Percentiles rank a stretch among this genome's conserved stretches.
phyloP scores from a whole-genome alignment of 768 basidiomycete genomes.

The Pleurotus ostreatus region DNA sequence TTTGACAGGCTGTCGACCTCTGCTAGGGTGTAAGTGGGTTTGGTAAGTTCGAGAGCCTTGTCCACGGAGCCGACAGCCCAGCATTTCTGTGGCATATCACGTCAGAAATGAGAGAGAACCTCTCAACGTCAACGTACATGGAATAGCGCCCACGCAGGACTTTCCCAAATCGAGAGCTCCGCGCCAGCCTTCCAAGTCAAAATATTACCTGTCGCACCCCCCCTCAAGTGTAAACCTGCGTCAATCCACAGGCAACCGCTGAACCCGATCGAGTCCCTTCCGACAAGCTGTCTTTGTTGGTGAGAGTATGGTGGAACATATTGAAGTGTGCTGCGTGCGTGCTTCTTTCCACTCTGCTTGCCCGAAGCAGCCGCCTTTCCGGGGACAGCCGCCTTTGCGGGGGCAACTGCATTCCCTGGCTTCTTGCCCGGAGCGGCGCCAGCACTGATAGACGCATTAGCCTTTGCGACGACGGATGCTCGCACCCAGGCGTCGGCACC shows the following conservation, averaged over 20 bases:
- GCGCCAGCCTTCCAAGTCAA: background rate
- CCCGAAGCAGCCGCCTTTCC: no score
- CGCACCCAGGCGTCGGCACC: background rate
- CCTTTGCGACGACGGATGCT: background rate
- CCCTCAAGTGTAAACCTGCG: background rate
- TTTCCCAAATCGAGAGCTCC: slow-evolving; percentile 1
- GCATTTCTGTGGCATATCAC: background rate
- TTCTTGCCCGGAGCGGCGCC: background rate
- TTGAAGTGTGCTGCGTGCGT: background rate
- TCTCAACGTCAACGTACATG: background rate
- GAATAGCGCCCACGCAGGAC: background rate
- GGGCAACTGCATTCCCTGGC: no score
- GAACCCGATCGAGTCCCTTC: background rate
- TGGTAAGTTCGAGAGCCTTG: background rate
- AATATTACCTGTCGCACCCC: background rate
- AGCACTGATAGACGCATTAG: background rate
- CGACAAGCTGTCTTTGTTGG: background rate
- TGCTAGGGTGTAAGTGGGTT: background rate
- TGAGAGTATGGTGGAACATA: background rate
- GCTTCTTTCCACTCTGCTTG: background rate
- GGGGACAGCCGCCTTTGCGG: background rate
- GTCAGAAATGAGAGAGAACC: background rate
- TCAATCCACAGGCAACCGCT: slow-evolving; percentile 5
- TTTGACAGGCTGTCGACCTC: background rate
- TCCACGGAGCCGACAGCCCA: background rate